Evolutionary conservation across 768 basidiomycete genomes (phyloP).

Genomic region (Mycena alexandri): DNA sequence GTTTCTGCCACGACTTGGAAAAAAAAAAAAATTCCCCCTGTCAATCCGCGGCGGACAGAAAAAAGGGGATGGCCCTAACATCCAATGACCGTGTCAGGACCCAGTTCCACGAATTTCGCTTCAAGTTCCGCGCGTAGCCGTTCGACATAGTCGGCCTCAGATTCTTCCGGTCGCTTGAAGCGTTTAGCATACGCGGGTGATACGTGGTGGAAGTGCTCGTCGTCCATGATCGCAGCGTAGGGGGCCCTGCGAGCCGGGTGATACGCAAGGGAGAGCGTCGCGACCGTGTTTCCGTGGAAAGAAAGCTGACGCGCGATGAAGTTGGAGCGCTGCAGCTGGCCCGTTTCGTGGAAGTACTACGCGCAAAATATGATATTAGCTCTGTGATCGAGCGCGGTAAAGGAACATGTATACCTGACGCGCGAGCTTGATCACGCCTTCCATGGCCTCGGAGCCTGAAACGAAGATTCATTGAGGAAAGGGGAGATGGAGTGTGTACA

Average conservation of each 20-base stretch:
- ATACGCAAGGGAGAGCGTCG: conserved; percentile 74
- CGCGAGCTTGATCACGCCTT: conserved; percentile 84
- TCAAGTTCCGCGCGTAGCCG: conserved; percentile 86
- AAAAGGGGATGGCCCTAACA: conserved; percentile 62
- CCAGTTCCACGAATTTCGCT: conserved; percentile 85
- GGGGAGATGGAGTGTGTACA: not conserved
- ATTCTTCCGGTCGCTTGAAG: conserved; percentile 78
- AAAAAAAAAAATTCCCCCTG: not conserved
- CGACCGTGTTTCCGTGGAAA: conserved; percentile 88
- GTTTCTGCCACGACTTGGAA: conserved; percentile 91
- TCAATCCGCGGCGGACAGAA: conserved; percentile 3
- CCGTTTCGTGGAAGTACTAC: conserved; percentile 79
- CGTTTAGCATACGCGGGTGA: conserved; percentile 89
- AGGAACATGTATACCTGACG: conserved; percentile 67
- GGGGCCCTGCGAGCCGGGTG: conserved; percentile 78
- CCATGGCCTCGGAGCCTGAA: conserved; percentile 90
- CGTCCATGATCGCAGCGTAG: conserved; percentile 75
- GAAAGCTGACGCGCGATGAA: conserved; percentile 85
- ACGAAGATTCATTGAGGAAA: conserved; percentile 10
- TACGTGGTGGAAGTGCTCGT: conserved; percentile 82
- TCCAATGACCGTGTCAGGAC: conserved; percentile 84
- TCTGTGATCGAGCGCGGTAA: not conserved
- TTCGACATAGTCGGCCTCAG: conserved; percentile 83
- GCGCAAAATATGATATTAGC: not conserved
- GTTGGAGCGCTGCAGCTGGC: conserved; percentile 77